Evolutionary conservation across 169 alveolate genomes (phyloP).

Genomic region (Plasmodium reichenowi): DNA sequence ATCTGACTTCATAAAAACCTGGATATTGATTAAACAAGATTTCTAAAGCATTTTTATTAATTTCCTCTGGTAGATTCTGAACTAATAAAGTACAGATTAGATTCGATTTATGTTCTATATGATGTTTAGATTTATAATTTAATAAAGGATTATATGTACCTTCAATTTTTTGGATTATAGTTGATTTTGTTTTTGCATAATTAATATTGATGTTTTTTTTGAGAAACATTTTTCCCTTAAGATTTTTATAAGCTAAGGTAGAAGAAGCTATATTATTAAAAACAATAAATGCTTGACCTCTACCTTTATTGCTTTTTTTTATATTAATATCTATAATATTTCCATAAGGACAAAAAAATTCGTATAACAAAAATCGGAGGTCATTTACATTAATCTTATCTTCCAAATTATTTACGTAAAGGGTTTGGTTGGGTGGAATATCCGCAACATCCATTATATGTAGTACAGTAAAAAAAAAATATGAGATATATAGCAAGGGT

Average conservation of each 20-base stretch:
- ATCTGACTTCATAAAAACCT: conserved; percentile 87
- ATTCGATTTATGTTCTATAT: conserved; percentile 28
- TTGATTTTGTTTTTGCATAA: conserved; percentile 86
- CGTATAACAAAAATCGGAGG: conserved; percentile 83
- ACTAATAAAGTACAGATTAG: conserved; percentile 83
- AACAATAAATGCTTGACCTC: conserved; percentile 91
- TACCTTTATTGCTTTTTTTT: conserved; percentile 78
- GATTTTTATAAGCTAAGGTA: conserved; percentile 86
- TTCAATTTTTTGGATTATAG: conserved; percentile 79
- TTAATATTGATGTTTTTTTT: conserved; percentile 83
- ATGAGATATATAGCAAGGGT: neutral
- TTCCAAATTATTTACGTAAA: conserved; percentile 87
- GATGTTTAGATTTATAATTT: conserved; percentile 25
- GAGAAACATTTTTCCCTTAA: conserved; percentile 84
- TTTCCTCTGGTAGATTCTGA: conserved; percentile 88
- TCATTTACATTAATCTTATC: conserved; percentile 85
- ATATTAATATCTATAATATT: conserved; percentile 84
- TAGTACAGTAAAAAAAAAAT: neutral
- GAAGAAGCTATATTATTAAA: conserved; percentile 87
- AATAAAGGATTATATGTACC: conserved; percentile 81
- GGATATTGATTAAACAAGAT: conserved; percentile 88
- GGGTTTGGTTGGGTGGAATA: conserved; percentile 88
- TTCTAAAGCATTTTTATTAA: conserved; percentile 85
- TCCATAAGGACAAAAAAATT: conserved; percentile 88
- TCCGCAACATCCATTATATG: conserved; percentile 75